A percentile compares a stretch with the other conserved stretches of the same genome.
These are phyloP conservation scores for Metschnikowia aberdeeniae DNA, from an alignment of 805 yeast species.

Conservation along the genomic window DNA sequence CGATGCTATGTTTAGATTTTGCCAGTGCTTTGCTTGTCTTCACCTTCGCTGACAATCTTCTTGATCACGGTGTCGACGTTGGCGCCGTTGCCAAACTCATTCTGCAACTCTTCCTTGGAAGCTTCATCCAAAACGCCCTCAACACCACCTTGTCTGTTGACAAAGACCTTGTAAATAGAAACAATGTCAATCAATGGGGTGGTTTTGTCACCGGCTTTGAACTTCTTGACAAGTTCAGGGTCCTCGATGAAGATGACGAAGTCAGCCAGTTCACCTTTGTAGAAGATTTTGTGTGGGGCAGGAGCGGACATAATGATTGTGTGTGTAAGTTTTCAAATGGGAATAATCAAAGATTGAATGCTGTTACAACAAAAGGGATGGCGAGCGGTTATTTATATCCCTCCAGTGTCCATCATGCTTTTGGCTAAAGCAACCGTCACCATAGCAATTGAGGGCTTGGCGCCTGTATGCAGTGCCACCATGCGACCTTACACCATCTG, in stretches of 20 bases:
- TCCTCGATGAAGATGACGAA: constrained; percentile 64
- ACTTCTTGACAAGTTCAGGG: constrained; percentile 44
- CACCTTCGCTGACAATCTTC: constrained; percentile 58
- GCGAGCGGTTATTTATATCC: constrained; percentile 3
- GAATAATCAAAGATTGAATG: background rate
- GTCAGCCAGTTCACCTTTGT: constrained; percentile 62
- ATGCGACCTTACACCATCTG: constrained; percentile 4
- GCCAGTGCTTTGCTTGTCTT: constrained; percentile 36
- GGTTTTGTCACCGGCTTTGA: constrained; percentile 46
- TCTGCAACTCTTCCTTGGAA: constrained; percentile 56
- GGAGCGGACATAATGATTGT: constrained; percentile 11
- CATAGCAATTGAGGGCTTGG: constrained; percentile 3
- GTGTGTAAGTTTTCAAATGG: background rate
- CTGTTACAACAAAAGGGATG: background rate
- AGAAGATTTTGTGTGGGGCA: constrained; percentile 51
- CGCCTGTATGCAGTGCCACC: constrained; percentile 1
- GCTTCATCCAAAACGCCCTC: constrained; percentile 74
- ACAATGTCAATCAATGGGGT: constrained; percentile 60
- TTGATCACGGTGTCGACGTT: constrained; percentile 55
- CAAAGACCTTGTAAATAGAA: constrained; percentile 61
- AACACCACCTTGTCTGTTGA: constrained; percentile 59
- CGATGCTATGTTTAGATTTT: constrained; percentile 2
- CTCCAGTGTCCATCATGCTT: background rate
- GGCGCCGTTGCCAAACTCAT: constrained; percentile 60
- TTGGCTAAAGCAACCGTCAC: constrained; percentile 5